Evolutionary conservation across 129 eudicot genomes (phyloP).

Genomic region (Escallonia rubra): DNA sequence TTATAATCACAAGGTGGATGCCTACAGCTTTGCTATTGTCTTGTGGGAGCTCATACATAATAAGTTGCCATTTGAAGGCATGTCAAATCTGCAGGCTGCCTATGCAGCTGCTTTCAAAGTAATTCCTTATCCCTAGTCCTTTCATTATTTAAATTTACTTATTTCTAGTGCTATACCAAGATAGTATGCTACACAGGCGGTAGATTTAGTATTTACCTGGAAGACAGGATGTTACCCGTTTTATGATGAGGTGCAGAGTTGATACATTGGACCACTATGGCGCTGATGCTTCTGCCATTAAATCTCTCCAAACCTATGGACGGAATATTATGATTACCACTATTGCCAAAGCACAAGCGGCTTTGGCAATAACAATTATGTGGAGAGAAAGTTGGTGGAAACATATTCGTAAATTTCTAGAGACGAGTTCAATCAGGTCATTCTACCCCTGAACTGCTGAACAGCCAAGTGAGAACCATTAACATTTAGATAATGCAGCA

Average conservation of each 20-base stretch:
- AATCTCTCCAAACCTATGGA: neutral
- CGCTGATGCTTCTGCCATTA: neutral
- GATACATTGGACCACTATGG: neutral
- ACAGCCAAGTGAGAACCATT: neutral
- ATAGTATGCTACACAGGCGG: neutral
- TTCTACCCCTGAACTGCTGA: neutral
- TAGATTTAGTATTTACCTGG: neutral
- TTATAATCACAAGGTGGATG: conserved; percentile 85
- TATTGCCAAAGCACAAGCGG: too few relatives aligned
- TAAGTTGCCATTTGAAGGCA: conserved; percentile 79
- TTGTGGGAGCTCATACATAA: conserved; percentile 91
- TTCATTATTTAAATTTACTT: neutral
- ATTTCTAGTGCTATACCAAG: neutral
- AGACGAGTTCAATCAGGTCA: neutral
- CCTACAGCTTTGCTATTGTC: conserved; percentile 84
- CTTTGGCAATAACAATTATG: too few relatives aligned
- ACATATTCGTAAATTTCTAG: neutral
- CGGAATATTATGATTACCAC: neutral
- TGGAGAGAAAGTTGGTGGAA: too few relatives aligned
- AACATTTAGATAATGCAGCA: neutral
- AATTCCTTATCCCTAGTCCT: conserved; percentile 9
- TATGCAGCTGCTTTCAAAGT: conserved; percentile 96
- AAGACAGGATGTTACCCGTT: neutral
- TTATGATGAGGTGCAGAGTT: neutral
- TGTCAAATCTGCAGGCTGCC: conserved; percentile 69